These are phyloP conservation scores for Dactylellina parvicollis DNA, from an alignment of 2,329 filamentous ascomycete genomes.

Conservation along the genomic window DNA sequence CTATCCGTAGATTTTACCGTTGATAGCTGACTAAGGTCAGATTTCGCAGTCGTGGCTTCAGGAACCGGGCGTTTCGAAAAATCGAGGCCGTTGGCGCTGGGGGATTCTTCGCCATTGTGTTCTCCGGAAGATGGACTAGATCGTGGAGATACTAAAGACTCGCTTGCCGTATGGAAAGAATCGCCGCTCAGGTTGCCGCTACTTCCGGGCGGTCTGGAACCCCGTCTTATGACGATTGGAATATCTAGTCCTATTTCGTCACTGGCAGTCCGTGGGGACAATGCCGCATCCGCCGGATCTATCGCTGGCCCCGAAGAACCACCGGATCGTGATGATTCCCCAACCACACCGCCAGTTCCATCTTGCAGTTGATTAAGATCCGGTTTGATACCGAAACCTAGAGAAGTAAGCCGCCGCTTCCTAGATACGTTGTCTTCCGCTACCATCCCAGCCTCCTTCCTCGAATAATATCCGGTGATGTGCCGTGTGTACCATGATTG, in stretches of 20 bases:
- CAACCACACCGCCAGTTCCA: constrained; percentile 3
- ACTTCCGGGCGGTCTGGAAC: constrained; percentile 31
- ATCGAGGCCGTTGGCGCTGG: constrained; percentile 33
- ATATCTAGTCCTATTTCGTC: constrained; percentile 42
- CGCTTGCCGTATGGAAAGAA: constrained; percentile 50
- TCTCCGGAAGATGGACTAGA: constrained; percentile 34
- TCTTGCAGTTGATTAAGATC: constrained; percentile 35
- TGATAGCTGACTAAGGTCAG: constrained; percentile 44
- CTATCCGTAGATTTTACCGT: constrained; percentile 52
- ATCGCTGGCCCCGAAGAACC: constrained; percentile 6
- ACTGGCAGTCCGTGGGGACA: background rate
- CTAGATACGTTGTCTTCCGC: constrained; percentile 55
- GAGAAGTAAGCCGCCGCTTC: constrained; percentile 49
- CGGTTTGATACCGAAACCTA: constrained; percentile 52
- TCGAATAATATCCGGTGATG: constrained; percentile 56
- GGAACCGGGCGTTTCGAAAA: constrained; percentile 48
- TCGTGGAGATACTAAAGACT: constrained; percentile 40
- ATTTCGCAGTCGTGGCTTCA: constrained; percentile 19
- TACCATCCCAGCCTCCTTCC: constrained; percentile 54
- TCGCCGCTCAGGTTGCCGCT: constrained; percentile 48
- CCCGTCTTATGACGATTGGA: constrained; percentile 26
- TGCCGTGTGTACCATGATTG: constrained; percentile 57
- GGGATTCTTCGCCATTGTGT: constrained; percentile 11
- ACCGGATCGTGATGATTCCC: constrained; percentile 37
- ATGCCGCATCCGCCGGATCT: constrained; percentile 27